A percentile compares a stretch with the other conserved stretches of the same genome.
Evolutionary conservation across 495 filamentous ascomycete genomes (phyloP).

Genomic region (Peziza echinospora): DNA sequence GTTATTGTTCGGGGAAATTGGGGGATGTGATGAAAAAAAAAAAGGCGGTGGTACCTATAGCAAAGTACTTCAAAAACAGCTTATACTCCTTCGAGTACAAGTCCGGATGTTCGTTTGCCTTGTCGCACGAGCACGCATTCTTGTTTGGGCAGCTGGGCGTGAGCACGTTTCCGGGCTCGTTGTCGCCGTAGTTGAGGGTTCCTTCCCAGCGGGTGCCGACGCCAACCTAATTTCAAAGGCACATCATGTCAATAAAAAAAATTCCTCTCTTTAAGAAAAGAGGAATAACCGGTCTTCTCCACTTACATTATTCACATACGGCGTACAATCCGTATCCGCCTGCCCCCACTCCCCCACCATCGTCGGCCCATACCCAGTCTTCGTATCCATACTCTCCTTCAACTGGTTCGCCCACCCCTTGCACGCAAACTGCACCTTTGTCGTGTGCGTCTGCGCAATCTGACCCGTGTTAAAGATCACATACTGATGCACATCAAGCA

Average conservation of each 20-base stretch:
- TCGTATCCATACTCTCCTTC: conserved; percentile 43
- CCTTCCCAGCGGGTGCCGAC: conserved; percentile 82
- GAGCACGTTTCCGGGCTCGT: conserved; percentile 31
- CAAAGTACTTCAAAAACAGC: conserved; percentile 66
- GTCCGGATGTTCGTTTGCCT: conserved; percentile 50
- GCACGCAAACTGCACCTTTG: conserved; percentile 69
- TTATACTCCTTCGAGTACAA: conserved; percentile 58
- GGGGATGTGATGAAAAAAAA: conserved; percentile 1
- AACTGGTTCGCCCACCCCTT: conserved; percentile 66
- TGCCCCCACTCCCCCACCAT: conserved; percentile 95
- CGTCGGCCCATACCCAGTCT: conserved; percentile 73
- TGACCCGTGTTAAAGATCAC: conserved; percentile 66
- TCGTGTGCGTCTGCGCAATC: conserved; percentile 48
- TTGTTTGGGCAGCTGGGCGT: conserved; percentile 48
- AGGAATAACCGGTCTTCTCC: too few species aligned
- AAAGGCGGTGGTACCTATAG: conserved; percentile 42
- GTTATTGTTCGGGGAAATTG: too few species aligned
- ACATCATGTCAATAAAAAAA: conserved; percentile 2
- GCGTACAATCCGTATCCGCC: conserved; percentile 87
- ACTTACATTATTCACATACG: conserved; percentile 58
- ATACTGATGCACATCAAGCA: conserved; percentile 89
- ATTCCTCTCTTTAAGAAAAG: too few species aligned
- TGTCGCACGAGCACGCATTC: conserved; percentile 43
- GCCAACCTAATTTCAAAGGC: conserved; percentile 30
- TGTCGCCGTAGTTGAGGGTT: conserved; percentile 35